A percentile compares a stretch with the other conserved stretches of the same genome.
phyloP scores from a whole-genome alignment of 768 basidiomycete species.

The Leccinum pellstonianum region DNA sequence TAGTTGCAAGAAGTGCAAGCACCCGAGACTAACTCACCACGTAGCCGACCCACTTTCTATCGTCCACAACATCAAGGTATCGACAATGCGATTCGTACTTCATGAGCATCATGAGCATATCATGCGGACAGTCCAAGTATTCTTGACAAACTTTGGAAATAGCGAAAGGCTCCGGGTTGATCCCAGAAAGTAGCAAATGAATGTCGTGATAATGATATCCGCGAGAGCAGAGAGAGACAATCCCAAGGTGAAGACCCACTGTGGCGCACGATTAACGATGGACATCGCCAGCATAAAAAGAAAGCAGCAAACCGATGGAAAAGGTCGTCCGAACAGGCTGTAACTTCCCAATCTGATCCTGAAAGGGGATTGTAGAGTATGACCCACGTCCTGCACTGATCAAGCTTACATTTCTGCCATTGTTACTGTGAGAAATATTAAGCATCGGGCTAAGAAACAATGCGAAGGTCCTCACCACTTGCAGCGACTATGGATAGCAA shows the following conservation, averaged over 20 bases:
- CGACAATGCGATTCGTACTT: slow-evolving; percentile 26
- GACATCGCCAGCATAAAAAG: neutral
- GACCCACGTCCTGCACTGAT: neutral
- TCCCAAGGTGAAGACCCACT: slow-evolving; percentile 50
- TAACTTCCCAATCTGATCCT: slow-evolving; percentile 19
- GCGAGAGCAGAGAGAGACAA: slow-evolving; percentile 44
- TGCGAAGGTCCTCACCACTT: slow-evolving; percentile 15
- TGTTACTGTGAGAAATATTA: slow-evolving; percentile 16
- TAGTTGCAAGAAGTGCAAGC: neutral
- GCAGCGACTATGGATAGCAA: slow-evolving; percentile 19
- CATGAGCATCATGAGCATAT: neutral
- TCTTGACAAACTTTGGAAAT: slow-evolving; percentile 32
- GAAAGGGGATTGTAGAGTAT: neutral
- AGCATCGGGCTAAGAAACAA: neutral
- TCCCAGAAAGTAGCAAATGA: slow-evolving; percentile 42
- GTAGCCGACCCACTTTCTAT: slow-evolving; percentile 25
- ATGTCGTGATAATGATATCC: slow-evolving; percentile 46
- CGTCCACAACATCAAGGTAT: slow-evolving; percentile 23
- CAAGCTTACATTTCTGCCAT: slow-evolving; percentile 22
- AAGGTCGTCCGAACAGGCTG: slow-evolving; percentile 7
- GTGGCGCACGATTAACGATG: neutral
- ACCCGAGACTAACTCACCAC: slow-evolving; percentile 8
- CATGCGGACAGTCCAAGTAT: neutral
- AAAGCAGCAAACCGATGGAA: slow-evolving; percentile 10
- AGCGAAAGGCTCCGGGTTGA: slow-evolving; percentile 33